These are phyloP conservation scores for Sugiyamaella qingdaonensis DNA, from an alignment of 805 yeast species.

Conservation along the genomic window DNA sequence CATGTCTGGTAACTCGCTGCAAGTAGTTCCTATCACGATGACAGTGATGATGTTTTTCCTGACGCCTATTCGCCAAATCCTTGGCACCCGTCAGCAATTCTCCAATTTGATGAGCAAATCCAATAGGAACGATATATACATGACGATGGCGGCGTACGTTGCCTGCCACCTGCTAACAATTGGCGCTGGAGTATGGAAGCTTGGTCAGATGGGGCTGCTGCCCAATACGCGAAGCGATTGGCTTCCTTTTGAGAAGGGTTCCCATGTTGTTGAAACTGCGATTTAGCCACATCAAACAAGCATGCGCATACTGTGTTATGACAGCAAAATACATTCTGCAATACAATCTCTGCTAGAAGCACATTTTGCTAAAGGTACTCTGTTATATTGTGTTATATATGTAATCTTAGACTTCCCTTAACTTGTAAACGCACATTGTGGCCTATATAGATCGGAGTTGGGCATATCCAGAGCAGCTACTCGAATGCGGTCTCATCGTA, in stretches of 20 bases:
- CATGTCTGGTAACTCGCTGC: slow-evolving; percentile 87
- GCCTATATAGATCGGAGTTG: no score
- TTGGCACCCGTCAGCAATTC: slow-evolving; percentile 55
- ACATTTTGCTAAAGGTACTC: no score
- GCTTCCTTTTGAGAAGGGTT: slow-evolving; percentile 73
- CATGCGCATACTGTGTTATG: not conserved
- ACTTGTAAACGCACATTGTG: no score
- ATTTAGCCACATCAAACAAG: not conserved
- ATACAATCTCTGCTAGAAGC: no score
- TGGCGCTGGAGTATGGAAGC: slow-evolving; percentile 77
- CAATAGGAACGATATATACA: slow-evolving; percentile 26
- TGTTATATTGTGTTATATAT: no score
- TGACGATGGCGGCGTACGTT: slow-evolving; percentile 47
- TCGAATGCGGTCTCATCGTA: slow-evolving; percentile 14
- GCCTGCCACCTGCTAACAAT: slow-evolving; percentile 50
- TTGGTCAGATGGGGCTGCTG: slow-evolving; percentile 82
- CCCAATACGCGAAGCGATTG: slow-evolving; percentile 88
- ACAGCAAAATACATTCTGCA: not conserved
- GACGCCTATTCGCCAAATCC: slow-evolving; percentile 70
- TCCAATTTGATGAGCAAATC: slow-evolving; percentile 28
- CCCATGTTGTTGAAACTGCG: slow-evolving; percentile 23
- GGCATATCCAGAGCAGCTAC: no score
- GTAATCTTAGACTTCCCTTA: no score
- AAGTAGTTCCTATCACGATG: slow-evolving; percentile 87
- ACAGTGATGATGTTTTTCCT: slow-evolving; percentile 70